These are phyloP conservation scores for Akanthomyces uredinophilus DNA, from an alignment of 2,329 filamentous ascomycete genomes.

Conservation along the genomic window DNA sequence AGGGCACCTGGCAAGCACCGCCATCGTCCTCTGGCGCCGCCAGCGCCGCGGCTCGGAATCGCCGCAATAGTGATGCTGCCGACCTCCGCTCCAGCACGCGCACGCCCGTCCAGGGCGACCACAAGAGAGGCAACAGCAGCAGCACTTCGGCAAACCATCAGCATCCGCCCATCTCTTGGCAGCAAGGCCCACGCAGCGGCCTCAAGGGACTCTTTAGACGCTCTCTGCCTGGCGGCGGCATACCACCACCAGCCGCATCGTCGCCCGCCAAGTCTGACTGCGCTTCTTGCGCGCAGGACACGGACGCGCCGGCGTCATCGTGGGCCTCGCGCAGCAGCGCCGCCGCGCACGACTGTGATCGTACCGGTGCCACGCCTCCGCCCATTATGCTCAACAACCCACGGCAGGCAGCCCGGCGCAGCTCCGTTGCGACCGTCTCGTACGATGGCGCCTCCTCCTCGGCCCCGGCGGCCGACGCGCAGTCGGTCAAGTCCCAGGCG, in stretches of 20 bases:
- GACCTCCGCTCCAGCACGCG: constrained; percentile 3
- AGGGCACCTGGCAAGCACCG: constrained; percentile 17
- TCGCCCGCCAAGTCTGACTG: constrained; percentile 4
- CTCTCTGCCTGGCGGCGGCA: constrained; percentile 35
- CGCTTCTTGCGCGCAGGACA: background rate
- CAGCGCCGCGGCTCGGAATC: constrained; percentile 16
- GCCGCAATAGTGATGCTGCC: constrained; percentile 14
- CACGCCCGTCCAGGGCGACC: constrained; percentile 21
- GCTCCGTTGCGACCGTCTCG: constrained; percentile 17
- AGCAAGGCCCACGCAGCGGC: constrained; percentile 39
- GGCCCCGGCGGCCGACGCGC: background rate
- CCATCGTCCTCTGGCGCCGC: constrained; percentile 16
- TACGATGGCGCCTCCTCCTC: background rate
- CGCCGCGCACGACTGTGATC: constrained; percentile 34
- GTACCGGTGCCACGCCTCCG: constrained; percentile 48
- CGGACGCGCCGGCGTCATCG: background rate
- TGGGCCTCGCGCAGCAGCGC: constrained; percentile 33
- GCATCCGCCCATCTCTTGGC: constrained; percentile 47
- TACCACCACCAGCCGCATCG: background rate
- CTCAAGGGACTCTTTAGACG: constrained; percentile 49
- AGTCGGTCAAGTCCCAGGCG: background rate
- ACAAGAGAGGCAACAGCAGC: constrained; percentile 30
- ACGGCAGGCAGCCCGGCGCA: constrained; percentile 27
- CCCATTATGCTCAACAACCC: constrained; percentile 45
- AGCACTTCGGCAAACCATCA: background rate